Conservation (phyloP, 2,329 filamentous ascomycete genomes). For the Dactylonectria estremocensis region DNA sequence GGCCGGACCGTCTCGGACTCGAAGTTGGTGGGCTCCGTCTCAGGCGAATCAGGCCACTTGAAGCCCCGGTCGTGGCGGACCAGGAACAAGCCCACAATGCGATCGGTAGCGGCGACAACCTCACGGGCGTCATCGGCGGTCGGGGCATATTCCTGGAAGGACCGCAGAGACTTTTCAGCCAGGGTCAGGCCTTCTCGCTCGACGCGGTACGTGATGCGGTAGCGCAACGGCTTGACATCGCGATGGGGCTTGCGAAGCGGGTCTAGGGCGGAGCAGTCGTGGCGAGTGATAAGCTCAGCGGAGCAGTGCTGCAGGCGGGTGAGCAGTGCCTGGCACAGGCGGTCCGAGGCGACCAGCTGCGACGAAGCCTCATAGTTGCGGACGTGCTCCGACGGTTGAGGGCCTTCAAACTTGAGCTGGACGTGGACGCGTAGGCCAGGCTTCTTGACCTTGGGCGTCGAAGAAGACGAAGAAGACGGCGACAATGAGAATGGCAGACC, state of each 20-base stretch:
- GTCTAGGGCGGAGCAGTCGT: slow-evolving; percentile 64
- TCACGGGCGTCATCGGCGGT: slow-evolving; percentile 62
- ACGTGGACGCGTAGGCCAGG: slow-evolving; percentile 59
- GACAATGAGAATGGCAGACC: slow-evolving; percentile 28
- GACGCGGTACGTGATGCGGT: slow-evolving; percentile 65
- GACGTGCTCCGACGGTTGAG: slow-evolving; percentile 60
- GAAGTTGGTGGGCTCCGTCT: slow-evolving; percentile 56
- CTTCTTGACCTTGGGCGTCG: slow-evolving; percentile 34
- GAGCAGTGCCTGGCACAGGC: slow-evolving; percentile 65
- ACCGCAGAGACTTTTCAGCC: slow-evolving; percentile 63
- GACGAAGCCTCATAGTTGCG: slow-evolving; percentile 64
- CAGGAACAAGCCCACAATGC: slow-evolving; percentile 67
- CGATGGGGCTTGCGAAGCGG: slow-evolving; percentile 52
- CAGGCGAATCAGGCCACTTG: slow-evolving; percentile 60
- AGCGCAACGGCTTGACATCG: slow-evolving; percentile 62
- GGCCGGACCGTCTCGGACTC: slow-evolving; percentile 59
- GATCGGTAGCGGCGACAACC: slow-evolving; percentile 64
- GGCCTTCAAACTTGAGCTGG: slow-evolving; percentile 62
- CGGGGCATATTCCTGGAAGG: slow-evolving; percentile 65
- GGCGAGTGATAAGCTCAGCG: slow-evolving; percentile 68
- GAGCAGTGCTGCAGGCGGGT: slow-evolving; percentile 67
- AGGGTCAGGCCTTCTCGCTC: slow-evolving; percentile 58
- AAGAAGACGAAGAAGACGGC: slow-evolving; percentile 26
- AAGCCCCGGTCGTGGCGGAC: slow-evolving; percentile 66
- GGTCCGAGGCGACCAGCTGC: slow-evolving; percentile 60